phyloP scores from a whole-genome alignment of 495 filamentous ascomycete genomes.

The Xylaria castorea region DNA sequence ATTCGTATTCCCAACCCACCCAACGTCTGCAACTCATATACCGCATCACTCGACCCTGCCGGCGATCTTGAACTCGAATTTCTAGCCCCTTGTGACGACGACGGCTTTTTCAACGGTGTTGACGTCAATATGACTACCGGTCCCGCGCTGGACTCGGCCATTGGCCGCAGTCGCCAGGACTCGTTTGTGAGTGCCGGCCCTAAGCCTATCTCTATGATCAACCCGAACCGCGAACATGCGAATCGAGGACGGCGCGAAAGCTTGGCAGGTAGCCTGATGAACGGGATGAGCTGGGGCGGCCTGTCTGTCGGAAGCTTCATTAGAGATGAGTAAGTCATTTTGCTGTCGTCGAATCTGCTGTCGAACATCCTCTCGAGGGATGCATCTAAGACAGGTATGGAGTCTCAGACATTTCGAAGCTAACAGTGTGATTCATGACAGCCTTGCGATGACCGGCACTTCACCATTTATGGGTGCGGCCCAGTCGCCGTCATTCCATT shows the following conservation, averaged over 20 bases:
- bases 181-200: constrained; percentile 81
- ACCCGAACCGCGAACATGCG: constrained; percentile 72
- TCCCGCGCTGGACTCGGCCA: constrained; percentile 62
- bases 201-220: constrained; percentile 84
- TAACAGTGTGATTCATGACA: constrained; percentile 48
- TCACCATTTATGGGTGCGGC: constrained; percentile 80
- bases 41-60: constrained; percentile 37
- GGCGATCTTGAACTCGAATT: constrained; percentile 28
- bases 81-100: constrained; percentile 24
- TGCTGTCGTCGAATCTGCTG: neutral
- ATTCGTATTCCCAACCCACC: constrained; percentile 37
- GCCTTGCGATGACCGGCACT: constrained; percentile 95
- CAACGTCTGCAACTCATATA: constrained; percentile 33
- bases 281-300: constrained; percentile 97
- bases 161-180: constrained; percentile 67
- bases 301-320: constrained; percentile 96
- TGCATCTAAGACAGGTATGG: constrained; percentile 17
- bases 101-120: constrained; percentile 36
- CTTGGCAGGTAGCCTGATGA: constrained; percentile 83
- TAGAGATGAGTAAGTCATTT: constrained; percentile 87
- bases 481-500: constrained; percentile 94
- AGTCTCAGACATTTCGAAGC: constrained; percentile 27
- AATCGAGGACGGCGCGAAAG: constrained; percentile 77
- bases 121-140: constrained; percentile 64
- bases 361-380: constrained; percentile 4